phyloP scores from a whole-genome alignment of 148 eudicot genomes.

The Tetragonia tetragonoides region DNA sequence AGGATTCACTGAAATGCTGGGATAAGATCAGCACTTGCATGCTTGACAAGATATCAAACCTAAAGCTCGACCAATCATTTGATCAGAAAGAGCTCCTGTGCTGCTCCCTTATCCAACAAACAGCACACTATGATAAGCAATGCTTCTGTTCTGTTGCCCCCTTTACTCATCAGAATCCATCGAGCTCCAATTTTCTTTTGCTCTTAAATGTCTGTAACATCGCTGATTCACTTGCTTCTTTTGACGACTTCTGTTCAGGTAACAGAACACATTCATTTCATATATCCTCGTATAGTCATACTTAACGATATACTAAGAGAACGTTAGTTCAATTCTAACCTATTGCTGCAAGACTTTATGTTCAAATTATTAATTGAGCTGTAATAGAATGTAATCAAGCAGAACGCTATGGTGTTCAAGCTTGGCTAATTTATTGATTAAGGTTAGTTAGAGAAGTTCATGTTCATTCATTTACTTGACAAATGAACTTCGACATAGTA shows the following conservation, averaged over 20 bases:
- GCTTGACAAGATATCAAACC: background rate
- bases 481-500: too few species aligned
- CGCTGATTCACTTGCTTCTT: conserved; percentile 1
- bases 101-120: conserved; percentile 4
- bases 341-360: too few species aligned
- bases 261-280: background rate
- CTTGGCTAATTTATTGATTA: too few species aligned
- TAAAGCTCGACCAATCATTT: background rate
- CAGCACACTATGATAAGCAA: background rate
- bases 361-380: too few species aligned
- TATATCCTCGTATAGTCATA: too few species aligned
- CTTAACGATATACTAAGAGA: too few species aligned
- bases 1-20: background rate
- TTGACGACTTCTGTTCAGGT: conserved; percentile 13
- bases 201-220: background rate
- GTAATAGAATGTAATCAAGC: too few species aligned
- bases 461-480: too few species aligned
- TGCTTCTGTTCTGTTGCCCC: background rate
- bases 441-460: too few species aligned
- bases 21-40: background rate
- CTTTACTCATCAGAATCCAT: background rate
- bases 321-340: too few species aligned
- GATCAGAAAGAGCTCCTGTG: background rate
- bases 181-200: background rate
- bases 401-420: too few species aligned